Evolutionary conservation across 495 filamentous ascomycete genomes (phyloP).

Genomic region (Hypoxylon rickii): DNA sequence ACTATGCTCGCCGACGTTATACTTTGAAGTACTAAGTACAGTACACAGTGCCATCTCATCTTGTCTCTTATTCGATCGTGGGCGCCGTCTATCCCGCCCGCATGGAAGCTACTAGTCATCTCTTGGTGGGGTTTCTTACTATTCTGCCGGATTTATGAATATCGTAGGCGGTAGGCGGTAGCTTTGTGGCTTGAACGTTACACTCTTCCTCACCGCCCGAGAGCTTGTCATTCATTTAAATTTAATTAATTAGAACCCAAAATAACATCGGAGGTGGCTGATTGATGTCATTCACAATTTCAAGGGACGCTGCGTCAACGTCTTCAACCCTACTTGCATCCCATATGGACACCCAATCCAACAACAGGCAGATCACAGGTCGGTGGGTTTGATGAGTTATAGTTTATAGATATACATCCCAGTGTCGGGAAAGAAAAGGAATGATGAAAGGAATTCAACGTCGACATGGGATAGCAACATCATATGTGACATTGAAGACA

Average conservation of each 20-base stretch:
- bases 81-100: not conserved
- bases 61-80: not conserved
- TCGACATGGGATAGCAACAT: slow-evolving; percentile 1
- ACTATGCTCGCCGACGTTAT: too few species aligned
- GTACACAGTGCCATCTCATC: not conserved
- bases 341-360: too few species aligned
- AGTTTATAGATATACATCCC: slow-evolving; percentile 3
- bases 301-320: too few species aligned
- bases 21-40: too few species aligned
- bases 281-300: too few species aligned
- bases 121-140: slow-evolving; percentile 15
- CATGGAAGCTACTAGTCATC: slow-evolving; percentile 30
- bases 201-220: slow-evolving; percentile 9
- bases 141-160: slow-evolving; percentile 24
- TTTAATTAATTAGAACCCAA: too few species aligned
- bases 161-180: slow-evolving; percentile 17
- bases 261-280: too few species aligned
- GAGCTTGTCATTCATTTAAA: slow-evolving; percentile 3
- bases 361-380: not conserved
- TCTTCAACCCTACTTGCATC: too few species aligned
- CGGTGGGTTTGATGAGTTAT: not conserved
- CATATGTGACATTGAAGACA: slow-evolving; percentile 23
- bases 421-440: not conserved
- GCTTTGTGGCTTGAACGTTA: not conserved
- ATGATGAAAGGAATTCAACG: not conserved